phyloP scores from a whole-genome alignment of 768 basidiomycete species.

The Russula olivacea region DNA sequence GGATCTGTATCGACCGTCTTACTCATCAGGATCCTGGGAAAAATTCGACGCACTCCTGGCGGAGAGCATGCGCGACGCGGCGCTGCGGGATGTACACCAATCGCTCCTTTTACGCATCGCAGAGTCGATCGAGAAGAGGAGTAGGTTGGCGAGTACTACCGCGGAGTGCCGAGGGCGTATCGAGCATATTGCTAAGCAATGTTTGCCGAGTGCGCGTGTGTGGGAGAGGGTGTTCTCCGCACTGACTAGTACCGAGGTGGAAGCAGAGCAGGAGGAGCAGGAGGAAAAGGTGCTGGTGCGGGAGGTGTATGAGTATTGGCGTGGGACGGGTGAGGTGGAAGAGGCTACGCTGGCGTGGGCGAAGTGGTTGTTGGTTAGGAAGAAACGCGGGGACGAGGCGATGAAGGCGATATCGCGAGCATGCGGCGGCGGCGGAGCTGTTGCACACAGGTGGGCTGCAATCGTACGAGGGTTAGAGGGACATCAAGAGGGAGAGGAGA shows the following conservation, averaged over 20 bases:
- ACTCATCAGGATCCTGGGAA: slow-evolving; percentile 6
- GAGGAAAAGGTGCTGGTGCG: too few relatives aligned
- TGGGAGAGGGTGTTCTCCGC: slow-evolving; percentile 42
- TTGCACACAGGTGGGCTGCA: slow-evolving; percentile 37
- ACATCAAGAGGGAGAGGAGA: slow-evolving; percentile 1
- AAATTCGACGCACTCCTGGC: slow-evolving; percentile 12
- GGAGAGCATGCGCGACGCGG: slow-evolving; percentile 22
- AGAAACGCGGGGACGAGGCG: slow-evolving; percentile 30
- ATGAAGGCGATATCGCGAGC: slow-evolving; percentile 35
- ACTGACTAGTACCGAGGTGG: slow-evolving; percentile 13
- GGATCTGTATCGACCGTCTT: slow-evolving; percentile 18
- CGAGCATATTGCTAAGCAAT: slow-evolving; percentile 38
- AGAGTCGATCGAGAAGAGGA: slow-evolving; percentile 29
- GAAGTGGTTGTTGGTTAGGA: slow-evolving; percentile 39
- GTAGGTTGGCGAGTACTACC: slow-evolving; percentile 20
- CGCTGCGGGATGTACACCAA: slow-evolving; percentile 37
- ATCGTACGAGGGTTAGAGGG: slow-evolving; percentile 9
- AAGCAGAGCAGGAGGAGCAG: not conserved
- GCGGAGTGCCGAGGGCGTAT: slow-evolving; percentile 30
- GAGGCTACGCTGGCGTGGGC: slow-evolving; percentile 43
- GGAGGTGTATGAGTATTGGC: slow-evolving; percentile 43
- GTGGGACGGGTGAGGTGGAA: slow-evolving; percentile 32
- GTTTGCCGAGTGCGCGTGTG: slow-evolving; percentile 40
- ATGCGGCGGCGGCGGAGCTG: slow-evolving; percentile 31
- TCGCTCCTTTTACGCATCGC: slow-evolving; percentile 44